Base-by-base conservation (phyloP, 2,329 filamentous ascomycete species). In the Phialemoniopsis sp. region DNA sequence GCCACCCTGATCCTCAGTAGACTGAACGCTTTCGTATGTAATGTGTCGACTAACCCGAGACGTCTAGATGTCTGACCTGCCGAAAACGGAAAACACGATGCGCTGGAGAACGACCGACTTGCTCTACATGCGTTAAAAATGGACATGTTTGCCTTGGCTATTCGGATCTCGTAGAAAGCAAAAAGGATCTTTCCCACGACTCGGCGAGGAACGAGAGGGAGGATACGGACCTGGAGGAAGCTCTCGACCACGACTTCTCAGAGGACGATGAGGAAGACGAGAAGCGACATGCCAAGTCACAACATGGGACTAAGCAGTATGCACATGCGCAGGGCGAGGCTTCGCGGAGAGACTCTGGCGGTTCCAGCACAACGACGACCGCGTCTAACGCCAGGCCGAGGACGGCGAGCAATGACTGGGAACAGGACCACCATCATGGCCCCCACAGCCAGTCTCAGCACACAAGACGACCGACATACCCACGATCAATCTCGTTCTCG, bases 61-160 rank as follows among this genome's bases (percentile, higher is more conserved):
- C 29, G 35, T 40, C 37, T 51, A 85, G 80, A 44, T 87, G 83
- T 61, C 67, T 80, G 55, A 87, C 84, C 32, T 89, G 85, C 64
- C 81, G 85, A 52, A 85, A 81, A 58, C 77, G 85, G 54, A 89
- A 88, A 64, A 88, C 84, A 38, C 72, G 83, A 57, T 88, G 85
- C 59, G 84, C 82, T 34, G 85, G 85, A 45, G 83, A 87, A 62
- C 79, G 82, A 46, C 85, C 85, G 41, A 64, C 73, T 15, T 88
- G 85, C 61, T 82, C 81, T 42, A 88, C 85, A 10, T 89, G 85
- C 52, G 72, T 76, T 42, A 84, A 85, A 50, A 85, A 85, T 53
- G 80, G 81, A 9, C 83, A 88, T 53, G 63, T 66, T 13, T 89
- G 85, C 56, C 62, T 83, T 29, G 84, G 85, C 26, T 88, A 87